Conservation (phyloP, 1,284 basidiomycete species). For the Baeospora myosura region DNA sequence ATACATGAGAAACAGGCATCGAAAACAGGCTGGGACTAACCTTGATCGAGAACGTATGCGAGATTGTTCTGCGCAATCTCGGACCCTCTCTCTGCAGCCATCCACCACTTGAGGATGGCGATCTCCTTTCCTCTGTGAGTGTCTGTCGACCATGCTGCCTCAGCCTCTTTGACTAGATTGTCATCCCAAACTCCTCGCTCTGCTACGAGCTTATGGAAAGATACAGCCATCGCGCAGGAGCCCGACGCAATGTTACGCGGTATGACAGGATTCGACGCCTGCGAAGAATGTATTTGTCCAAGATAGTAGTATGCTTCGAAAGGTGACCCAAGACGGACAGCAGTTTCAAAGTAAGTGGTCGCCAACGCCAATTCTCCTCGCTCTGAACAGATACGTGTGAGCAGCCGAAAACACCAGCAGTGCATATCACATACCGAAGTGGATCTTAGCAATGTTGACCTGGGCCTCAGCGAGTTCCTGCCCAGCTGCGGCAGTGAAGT, state of each 20-base stretch:
- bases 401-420: neutral
- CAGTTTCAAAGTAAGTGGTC: constrained; percentile 70
- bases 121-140: constrained; percentile 62
- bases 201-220: constrained; percentile 83
- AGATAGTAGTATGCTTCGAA: constrained; percentile 93
- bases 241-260: constrained; percentile 46
- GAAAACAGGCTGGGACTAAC: constrained; percentile 30
- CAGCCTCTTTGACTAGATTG: constrained; percentile 78
- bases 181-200: constrained; percentile 87
- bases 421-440: constrained; percentile 59
- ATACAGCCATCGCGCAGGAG: constrained; percentile 79
- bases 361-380: constrained; percentile 60
- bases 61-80: constrained; percentile 96
- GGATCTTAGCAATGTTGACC: constrained; percentile 82
- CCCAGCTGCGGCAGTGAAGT: constrained; percentile 78
- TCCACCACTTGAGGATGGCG: constrained; percentile 89
- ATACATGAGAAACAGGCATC: neutral
- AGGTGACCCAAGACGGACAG: constrained; percentile 77
- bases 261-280: constrained; percentile 39
- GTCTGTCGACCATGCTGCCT: constrained; percentile 70
- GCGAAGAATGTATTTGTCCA: constrained; percentile 65
- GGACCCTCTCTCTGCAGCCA: constrained; percentile 87
- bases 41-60: constrained; percentile 88
- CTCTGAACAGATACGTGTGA: constrained; percentile 30
- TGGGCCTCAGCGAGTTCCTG: constrained; percentile 87